Evolutionary conservation across 768 basidiomycete species (phyloP), one percentile per base, ranked within the genome.

Genomic region (Sporobolomyces roseus): DNA sequence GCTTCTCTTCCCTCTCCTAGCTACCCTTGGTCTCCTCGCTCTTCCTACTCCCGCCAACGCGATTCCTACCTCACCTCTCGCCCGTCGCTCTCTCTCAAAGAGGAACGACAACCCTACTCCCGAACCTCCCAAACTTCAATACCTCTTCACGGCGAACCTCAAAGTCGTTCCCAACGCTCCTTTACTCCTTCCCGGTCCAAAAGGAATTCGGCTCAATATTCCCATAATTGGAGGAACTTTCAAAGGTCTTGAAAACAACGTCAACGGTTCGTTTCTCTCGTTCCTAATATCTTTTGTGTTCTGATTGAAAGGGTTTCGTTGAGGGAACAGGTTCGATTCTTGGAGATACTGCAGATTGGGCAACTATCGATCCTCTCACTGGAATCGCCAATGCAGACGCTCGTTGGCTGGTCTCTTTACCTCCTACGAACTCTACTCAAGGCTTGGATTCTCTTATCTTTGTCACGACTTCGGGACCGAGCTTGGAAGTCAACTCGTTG

Each of bases 91-190:
- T n/a, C n/a, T n/a, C n/a, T n/a, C n/a, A n/a, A n/a, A n/a, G n/a
- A n/a, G n/a, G n/a, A n/a, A n/a, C n/a, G n/a, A n/a, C n/a, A n/a
- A 19, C 52, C 52, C 52, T 14, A 23, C 32, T 13, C 58, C 58
- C 2, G 29, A 2, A 2, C 58, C 58, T 48, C 58, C 58, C n/a
- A 29, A 48, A 19, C 45, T 60, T 17, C 27, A 60, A 35, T 60
- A 32, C 30, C 58, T 60, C 29, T 60, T 60, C 58, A 60, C 58
- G 19, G 58, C 29, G 17, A 21, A 49, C 45, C 45, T 60, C 16
- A 2, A 17, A 5, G 30, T 25, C 23, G 21, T 60, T 2, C 58
- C 43, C 1, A 60, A 60, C 58, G 9, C 23, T 4, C 43, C 58
- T 4, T 45, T 45, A 7, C 36, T 48, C 45, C 17, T 60, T 6